Conservation (phyloP, 345 rosid species). For the Aethionema arabicum region DNA sequence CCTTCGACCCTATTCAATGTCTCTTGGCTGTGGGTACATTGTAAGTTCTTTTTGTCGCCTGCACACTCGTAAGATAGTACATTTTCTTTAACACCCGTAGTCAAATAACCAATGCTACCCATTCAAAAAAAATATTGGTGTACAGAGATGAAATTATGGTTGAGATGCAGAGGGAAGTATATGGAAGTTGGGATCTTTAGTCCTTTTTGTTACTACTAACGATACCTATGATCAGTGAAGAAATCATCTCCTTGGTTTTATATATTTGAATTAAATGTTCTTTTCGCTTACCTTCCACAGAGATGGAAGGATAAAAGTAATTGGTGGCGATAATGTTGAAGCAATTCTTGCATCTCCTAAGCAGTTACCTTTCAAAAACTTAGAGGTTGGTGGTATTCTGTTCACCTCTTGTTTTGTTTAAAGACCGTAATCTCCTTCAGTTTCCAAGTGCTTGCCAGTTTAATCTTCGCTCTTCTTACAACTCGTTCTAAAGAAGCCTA, state of each 20-base stretch:
- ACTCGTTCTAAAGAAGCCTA: slow-evolving; percentile 18
- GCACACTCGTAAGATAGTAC: background rate
- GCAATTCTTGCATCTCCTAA: slow-evolving; percentile 74
- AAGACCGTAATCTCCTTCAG: slow-evolving; percentile 1
- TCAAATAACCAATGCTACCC: slow-evolving; percentile 8
- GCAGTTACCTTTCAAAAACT: slow-evolving; percentile 61
- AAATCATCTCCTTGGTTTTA: slow-evolving; percentile 12
- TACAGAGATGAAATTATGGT: slow-evolving; percentile 1
- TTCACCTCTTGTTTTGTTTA: slow-evolving; percentile 24
- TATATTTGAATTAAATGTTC: slow-evolving; percentile 1
- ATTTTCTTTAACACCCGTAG: background rate
- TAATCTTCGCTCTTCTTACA: slow-evolving; percentile 11
- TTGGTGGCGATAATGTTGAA: slow-evolving; percentile 78
- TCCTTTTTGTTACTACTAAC: background rate
- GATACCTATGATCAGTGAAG: slow-evolving; percentile 11
- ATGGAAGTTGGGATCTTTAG: slow-evolving; percentile 10
- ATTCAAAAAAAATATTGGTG: slow-evolving; percentile 9
- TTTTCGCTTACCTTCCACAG: slow-evolving; percentile 38
- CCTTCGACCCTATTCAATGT: slow-evolving; percentile 73
- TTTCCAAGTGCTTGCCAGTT: slow-evolving; percentile 11
- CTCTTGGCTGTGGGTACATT: slow-evolving; percentile 78
- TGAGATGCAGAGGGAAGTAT: slow-evolving; percentile 3
- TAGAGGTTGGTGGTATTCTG: slow-evolving; percentile 56
- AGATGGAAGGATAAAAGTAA: slow-evolving; percentile 89
- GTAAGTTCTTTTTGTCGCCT: slow-evolving; percentile 46